Base-by-base conservation (phyloP, 352 stramenopile genomes). In the Blastocystis sp. region DNA sequence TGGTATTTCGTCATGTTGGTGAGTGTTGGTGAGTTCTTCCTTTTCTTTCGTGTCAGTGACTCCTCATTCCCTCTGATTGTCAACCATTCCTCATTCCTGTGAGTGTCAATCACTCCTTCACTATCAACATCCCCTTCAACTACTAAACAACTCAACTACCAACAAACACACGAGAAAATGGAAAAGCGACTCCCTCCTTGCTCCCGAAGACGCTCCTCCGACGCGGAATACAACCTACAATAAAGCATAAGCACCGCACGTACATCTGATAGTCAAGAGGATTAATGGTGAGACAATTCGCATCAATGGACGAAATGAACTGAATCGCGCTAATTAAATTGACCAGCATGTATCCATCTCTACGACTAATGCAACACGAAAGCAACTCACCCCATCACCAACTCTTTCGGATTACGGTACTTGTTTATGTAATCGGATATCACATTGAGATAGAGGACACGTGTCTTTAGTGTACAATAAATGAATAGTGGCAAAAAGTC, bases 401-500 rank as follows among this genome's bases (percentile, higher is more conserved):
- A 9, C 16, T 85, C 51, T 9, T 69, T 85, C 19, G 74, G 50
- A 67, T 69, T 85, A 31, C 74, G 74, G 31, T 51, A 85, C 21
- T 69, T 51, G 61, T 85, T 69, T 3, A 85, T 85, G 31, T 69
- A 85, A 10, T 69, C 74, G 6, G 74, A 55, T 2, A 69, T 12
- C 3, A 63, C 60, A 45, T 62, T 62, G 21, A 85, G 51, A 67
- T 67, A 62, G 3, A 26, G 41, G 21, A 16, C 55, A 51, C 70
- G 16, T 4, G 19, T 85, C 33, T 39, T 29, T 24, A 85, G 4
- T n/a, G 55, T 50, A 51, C 74, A 85, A 29, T 55, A 85, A 67
- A 85, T 85, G 55, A 85, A 85, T n/a, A 85, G 33, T 51, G 74
- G 74, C 19, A 85, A 16, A 69, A 85, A 85, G 41, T 85, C 74